Evolutionary conservation across 1,284 basidiomycete species (phyloP).

Genomic region (Fomitopsis palustris): DNA sequence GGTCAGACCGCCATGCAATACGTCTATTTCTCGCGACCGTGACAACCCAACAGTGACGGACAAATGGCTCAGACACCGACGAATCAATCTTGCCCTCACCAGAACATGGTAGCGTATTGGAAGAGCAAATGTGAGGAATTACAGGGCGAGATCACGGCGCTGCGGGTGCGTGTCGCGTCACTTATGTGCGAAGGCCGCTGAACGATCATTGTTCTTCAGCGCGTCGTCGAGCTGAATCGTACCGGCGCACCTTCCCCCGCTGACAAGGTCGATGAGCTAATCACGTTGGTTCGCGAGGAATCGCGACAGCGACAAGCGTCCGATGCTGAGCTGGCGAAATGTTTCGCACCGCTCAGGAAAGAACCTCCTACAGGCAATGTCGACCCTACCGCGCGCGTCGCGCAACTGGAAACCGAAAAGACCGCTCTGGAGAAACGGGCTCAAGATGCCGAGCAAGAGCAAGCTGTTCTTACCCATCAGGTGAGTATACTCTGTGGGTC

Average conservation of each 20-base stretch:
- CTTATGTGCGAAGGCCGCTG: neutral
- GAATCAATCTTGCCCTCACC: neutral
- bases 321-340: neutral
- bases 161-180: neutral
- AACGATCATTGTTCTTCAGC: neutral
- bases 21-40: no score
- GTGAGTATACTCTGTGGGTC: neutral
- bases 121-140: neutral
- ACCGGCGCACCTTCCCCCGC: neutral
- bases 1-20: no score
- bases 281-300: neutral
- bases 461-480: neutral
- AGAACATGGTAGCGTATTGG: neutral
- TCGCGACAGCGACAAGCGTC: neutral
- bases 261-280: neutral
- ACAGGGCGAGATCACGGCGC: neutral
- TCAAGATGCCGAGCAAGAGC: neutral
- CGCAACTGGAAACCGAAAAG: neutral
- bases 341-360: neutral
- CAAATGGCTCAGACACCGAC: neutral
- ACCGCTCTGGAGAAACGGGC: neutral
- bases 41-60: no score
- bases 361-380: neutral
- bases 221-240: neutral
- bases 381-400: neutral